phyloP scores from a whole-genome alignment of 2,329 filamentous ascomycete genomes.

The Phialophora chinensis region DNA sequence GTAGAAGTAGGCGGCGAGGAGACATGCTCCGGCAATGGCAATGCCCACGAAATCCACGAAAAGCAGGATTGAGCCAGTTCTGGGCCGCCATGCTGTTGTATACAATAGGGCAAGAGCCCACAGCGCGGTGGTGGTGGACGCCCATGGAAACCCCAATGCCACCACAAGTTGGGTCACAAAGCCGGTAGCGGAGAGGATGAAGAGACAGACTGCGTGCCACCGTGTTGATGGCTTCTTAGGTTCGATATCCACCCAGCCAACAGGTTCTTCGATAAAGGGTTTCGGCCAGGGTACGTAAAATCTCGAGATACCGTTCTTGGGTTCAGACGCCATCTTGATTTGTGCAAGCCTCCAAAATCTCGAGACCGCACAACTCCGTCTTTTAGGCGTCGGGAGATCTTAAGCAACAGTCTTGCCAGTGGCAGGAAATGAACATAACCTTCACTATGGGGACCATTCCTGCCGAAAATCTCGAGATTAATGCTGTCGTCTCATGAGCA shows the following conservation, averaged over 20 bases:
- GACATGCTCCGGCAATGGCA: constrained; percentile 12
- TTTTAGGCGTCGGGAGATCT: neutral
- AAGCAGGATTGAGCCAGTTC: constrained; percentile 28
- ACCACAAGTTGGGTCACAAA: constrained; percentile 28
- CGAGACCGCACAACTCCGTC: constrained; percentile 11
- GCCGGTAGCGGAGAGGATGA: constrained; percentile 27
- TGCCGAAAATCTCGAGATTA: neutral
- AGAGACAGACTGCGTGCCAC: constrained; percentile 24
- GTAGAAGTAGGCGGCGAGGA: constrained; percentile 23
- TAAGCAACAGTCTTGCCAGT: neutral
- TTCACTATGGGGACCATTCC: neutral
- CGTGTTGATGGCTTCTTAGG: constrained; percentile 13
- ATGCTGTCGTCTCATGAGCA: neutral
- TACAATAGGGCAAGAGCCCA: constrained; percentile 27
- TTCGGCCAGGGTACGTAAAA: constrained; percentile 23
- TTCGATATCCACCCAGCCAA: constrained; percentile 6
- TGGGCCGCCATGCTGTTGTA: constrained; percentile 25
- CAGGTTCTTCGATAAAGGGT: constrained; percentile 36
- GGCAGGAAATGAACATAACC: neutral
- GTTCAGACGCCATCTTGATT: constrained; percentile 11
- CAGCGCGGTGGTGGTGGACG: constrained; percentile 13
- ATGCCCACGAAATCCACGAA: constrained; percentile 23
- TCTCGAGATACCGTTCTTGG: constrained; percentile 1
- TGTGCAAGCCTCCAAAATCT: neutral
- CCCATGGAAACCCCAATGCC: constrained; percentile 22